Percentiles rank a stretch among this genome's conserved stretches.
Evolutionary conservation across 1,139 yeast genomes (phyloP).

Genomic region (Taphrina deformans): DNA sequence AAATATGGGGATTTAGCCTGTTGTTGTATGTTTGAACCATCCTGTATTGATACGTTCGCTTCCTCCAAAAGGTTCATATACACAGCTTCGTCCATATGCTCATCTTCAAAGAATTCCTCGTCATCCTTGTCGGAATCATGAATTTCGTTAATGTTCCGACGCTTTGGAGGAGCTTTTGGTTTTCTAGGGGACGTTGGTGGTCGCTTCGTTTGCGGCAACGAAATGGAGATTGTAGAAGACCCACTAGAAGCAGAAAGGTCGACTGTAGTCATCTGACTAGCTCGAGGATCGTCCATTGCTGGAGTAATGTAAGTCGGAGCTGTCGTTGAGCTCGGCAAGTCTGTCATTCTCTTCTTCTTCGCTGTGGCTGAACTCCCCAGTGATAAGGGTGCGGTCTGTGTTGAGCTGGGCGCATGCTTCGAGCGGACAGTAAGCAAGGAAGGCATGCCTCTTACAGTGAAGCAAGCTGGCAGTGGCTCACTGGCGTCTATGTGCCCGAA

Average conservation of each 20-base stretch:
- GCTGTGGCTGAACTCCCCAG: not conserved
- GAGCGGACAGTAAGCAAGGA: not conserved
- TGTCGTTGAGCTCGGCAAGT: not conserved
- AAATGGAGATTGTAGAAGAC: not conserved
- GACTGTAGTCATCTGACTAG: conserved; percentile 21
- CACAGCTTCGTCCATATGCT: not conserved
- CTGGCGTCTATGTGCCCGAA: not conserved
- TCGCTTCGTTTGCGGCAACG: not conserved
- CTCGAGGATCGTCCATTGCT: not conserved
- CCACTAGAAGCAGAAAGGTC: conserved; percentile 13
- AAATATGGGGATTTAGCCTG: not conserved
- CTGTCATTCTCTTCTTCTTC: not conserved
- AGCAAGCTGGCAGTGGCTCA: conserved; percentile 10
- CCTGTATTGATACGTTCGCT: not conserved
- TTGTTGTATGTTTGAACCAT: not conserved
- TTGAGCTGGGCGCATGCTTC: not conserved
- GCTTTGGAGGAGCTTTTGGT: conserved; percentile 23
- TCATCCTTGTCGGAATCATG: conserved; percentile 9
- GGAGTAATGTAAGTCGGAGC: conserved; percentile 24
- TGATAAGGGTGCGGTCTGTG: not conserved
- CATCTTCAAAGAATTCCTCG: conserved; percentile 8
- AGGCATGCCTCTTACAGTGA: conserved; percentile 10
- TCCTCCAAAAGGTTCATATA: not conserved
- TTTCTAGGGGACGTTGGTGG: conserved; percentile 24
- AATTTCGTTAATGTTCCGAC: conserved; percentile 14